phyloP scores from a whole-genome alignment of 345 rosid genomes.

The Aurinia saxatilis region DNA sequence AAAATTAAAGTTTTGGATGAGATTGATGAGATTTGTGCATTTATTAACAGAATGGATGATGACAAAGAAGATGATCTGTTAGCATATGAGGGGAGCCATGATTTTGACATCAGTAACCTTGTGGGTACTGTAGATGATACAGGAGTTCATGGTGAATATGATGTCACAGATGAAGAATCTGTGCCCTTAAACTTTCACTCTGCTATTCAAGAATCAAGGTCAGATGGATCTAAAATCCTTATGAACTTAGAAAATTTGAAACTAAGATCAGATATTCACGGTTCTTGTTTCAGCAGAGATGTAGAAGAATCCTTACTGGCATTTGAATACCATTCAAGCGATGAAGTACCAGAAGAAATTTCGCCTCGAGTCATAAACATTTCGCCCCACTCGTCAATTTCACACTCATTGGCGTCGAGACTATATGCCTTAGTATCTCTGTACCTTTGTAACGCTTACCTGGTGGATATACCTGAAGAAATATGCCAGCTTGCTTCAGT shows the following conservation, averaged over 20 bases:
- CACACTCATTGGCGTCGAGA: constrained; percentile 2
- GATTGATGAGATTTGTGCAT: constrained; percentile 74
- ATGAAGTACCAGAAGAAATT: background rate
- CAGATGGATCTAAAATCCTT: background rate
- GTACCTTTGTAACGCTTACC: background rate
- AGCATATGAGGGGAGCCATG: constrained; percentile 28
- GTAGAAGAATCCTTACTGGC: background rate
- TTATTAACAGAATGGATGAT: constrained; percentile 51
- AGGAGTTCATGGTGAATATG: constrained; percentile 45
- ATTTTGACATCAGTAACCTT: constrained; percentile 40
- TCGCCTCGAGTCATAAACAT: background rate
- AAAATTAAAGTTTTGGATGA: constrained; percentile 77
- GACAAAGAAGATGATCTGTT: constrained; percentile 47
- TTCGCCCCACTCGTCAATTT: background rate
- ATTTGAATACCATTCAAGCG: background rate
- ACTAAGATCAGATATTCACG: background rate
- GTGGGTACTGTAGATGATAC: constrained; percentile 43
- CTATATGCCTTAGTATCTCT: background rate
- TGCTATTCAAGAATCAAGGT: constrained; percentile 4
- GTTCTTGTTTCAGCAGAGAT: background rate
- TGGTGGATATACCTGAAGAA: constrained; percentile 11
- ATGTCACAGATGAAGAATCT: constrained; percentile 87
- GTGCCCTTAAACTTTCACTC: no score
- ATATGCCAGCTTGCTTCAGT: background rate
- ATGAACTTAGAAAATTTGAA: background rate